Evolutionary conservation across 805 yeast species (phyloP), one percentile per base, ranked within the genome.

Genomic region (Teunomyces gatunensis): DNA sequence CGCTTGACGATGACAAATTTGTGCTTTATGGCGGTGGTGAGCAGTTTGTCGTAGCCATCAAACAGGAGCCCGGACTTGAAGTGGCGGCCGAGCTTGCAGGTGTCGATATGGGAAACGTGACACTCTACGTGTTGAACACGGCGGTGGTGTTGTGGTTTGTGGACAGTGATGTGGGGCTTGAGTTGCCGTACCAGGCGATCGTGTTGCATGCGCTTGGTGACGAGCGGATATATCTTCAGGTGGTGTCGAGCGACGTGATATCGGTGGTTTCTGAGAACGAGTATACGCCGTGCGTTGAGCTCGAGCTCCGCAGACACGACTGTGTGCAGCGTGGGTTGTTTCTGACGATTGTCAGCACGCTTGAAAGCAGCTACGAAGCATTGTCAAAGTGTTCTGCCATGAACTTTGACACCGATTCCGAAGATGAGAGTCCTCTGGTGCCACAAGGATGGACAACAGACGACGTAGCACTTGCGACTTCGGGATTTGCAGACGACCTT

Each of bases 11-110:
- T 44, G 77, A 73, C 51, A 69, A 72, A 55, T 60, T 65, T 48
- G 71, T 74, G 34, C 53, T 74, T n/a, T 64, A 69, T 48, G 74
- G 68, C 6, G 77, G 76, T 4, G 73, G 73, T 3, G 39, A 37
- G 5, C 57, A 45, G 12, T 54, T 48, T 49, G 21, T 12, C 20
- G 47, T 54, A 28, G 39, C 40, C 13, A 27, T 67, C 15, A 35
- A 45, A 51, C 27, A 57, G 53, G 32, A 57, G 57, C 35, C 54
- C 56, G 5, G 44, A 41, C 10, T 59, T 3, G 33, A 20, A n/a
- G 39, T 60, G 17, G 45, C 39, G 32, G 50, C 57, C 6, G 39
- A 30, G 20, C 42, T 59, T 6, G 30, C 33, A 6, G 13, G 10
- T 3, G 47, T 50, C 20, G 54, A 57, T 39, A 39, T 43, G 28